These are phyloP conservation scores for Trichoderma atroviride DNA, from an alignment of 2,329 filamentous ascomycete genomes.

Conservation along the genomic window DNA sequence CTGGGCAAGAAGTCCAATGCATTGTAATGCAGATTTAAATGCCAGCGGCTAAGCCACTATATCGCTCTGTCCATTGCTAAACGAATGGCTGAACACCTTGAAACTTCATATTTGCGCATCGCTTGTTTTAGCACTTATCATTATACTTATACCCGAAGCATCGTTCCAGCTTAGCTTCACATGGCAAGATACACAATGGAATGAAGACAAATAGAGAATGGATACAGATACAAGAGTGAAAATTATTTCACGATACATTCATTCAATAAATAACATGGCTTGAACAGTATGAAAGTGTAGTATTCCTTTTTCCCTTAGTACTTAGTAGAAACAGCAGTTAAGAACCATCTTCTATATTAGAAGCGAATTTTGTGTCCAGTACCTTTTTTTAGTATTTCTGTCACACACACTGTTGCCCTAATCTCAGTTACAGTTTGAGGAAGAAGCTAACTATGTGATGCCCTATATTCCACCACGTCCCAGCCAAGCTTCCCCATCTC, in stretches of 20 bases:
- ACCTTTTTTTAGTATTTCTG: conserved; percentile 23
- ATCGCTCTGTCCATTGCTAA: neutral
- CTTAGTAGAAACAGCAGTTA: conserved; percentile 22
- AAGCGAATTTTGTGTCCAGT: conserved; percentile 25
- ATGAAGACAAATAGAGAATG: neutral
- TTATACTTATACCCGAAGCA: conserved; percentile 2
- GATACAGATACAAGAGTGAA: neutral
- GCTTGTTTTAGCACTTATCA: neutral
- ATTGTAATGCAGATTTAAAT: neutral
- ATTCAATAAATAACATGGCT: neutral
- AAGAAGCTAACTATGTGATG: conserved; percentile 25
- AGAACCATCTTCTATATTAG: conserved; percentile 25
- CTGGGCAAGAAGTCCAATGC: conserved; percentile 40
- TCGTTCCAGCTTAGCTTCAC: neutral
- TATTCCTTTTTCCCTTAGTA: conserved; percentile 20
- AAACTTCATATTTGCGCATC: neutral
- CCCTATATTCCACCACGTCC: conserved; percentile 19
- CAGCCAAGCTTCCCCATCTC: conserved; percentile 9
- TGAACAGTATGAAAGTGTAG: conserved; percentile 21
- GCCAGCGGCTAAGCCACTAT: neutral
- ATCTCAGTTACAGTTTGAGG: conserved; percentile 21
- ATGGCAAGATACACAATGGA: too few relatives aligned
- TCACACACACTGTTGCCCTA: conserved; percentile 16
- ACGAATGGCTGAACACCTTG: neutral
- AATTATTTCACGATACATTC: neutral